phyloP scores from a whole-genome alignment of 176 grass and related monocot genomes.

The Lolium multiflorum region DNA sequence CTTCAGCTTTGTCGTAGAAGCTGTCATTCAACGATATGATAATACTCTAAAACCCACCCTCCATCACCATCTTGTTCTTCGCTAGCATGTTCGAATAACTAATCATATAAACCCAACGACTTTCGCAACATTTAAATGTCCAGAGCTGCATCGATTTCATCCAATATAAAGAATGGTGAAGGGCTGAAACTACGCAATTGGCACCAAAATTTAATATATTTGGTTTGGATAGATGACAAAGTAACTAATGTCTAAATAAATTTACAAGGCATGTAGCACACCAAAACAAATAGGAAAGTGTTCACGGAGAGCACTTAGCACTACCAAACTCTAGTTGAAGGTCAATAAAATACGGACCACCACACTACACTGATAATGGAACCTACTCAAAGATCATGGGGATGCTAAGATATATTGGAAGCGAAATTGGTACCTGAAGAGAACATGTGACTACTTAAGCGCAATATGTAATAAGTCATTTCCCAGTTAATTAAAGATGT shows the following conservation, averaged over 20 bases:
- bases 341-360: slow-evolving; percentile 1
- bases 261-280: not conserved
- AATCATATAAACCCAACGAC: slow-evolving; percentile 95
- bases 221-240: slow-evolving; percentile 17
- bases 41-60: slow-evolving; percentile 94
- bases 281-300: not conserved
- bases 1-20: slow-evolving; percentile 99
- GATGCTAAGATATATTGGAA: slow-evolving; percentile 26
- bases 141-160: slow-evolving; percentile 96
- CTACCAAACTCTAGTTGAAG: not conserved
- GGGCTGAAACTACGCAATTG: slow-evolving; percentile 76
- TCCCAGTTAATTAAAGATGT: not conserved
- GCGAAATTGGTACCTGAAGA: slow-evolving; percentile 7
- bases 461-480: slow-evolving; percentile 3
- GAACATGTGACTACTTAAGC: not conserved
- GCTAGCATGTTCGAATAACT: slow-evolving; percentile 62
- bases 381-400: slow-evolving; percentile 1
- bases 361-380: not conserved
- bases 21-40: slow-evolving; percentile 97
- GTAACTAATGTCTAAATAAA: not conserved
- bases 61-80: slow-evolving; percentile 56
- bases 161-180: slow-evolving; percentile 99
- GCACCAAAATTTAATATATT: slow-evolving; percentile 22
- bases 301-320: slow-evolving; percentile 1
- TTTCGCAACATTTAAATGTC: slow-evolving; percentile 99